These are phyloP conservation scores for Euphrasia arctica DNA, from an alignment of 305 asterid species.

Conservation along the genomic window DNA sequence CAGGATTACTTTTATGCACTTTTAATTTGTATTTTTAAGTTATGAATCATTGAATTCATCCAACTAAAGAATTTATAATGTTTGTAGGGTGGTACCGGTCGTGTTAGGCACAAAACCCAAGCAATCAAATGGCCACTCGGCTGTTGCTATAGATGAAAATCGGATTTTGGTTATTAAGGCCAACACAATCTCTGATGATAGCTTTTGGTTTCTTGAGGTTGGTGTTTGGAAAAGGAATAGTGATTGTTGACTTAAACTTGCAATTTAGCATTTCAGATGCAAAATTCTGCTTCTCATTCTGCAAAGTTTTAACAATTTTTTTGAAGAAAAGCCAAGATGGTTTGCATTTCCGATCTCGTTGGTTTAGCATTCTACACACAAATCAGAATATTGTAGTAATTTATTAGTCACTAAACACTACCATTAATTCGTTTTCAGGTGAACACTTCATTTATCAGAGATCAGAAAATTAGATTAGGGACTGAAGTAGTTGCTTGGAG, in stretches of 20 bases:
- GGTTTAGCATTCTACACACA: too few relatives aligned
- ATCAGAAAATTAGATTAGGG: slow-evolving; percentile 54
- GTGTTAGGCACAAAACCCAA: slow-evolving; percentile 74
- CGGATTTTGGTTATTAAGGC: slow-evolving; percentile 63
- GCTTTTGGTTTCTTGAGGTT: slow-evolving; percentile 97
- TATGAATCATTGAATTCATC: neutral
- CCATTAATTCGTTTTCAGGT: slow-evolving; percentile 41
- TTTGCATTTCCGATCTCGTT: too few relatives aligned
- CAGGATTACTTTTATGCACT: neutral
- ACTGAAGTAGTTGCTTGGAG: slow-evolving; percentile 91
- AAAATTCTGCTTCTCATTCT: too few relatives aligned
- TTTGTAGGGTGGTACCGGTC: slow-evolving; percentile 56
- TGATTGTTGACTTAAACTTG: neutral
- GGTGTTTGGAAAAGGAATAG: slow-evolving; percentile 14
- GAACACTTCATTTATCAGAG: slow-evolving; percentile 64
- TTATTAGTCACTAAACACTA: neutral
- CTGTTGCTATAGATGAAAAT: slow-evolving; percentile 55
- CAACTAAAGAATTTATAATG: slow-evolving; percentile 12
- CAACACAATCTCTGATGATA: slow-evolving; percentile 49
- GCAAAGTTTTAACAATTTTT: neutral
- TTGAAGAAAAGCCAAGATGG: too few relatives aligned
- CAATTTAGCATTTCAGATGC: neutral
- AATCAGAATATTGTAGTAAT: neutral
- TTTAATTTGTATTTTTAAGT: neutral
- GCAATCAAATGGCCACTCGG: slow-evolving; percentile 54